phyloP scores from a whole-genome alignment of 768 basidiomycete genomes.

The Trametopsis cervina region DNA sequence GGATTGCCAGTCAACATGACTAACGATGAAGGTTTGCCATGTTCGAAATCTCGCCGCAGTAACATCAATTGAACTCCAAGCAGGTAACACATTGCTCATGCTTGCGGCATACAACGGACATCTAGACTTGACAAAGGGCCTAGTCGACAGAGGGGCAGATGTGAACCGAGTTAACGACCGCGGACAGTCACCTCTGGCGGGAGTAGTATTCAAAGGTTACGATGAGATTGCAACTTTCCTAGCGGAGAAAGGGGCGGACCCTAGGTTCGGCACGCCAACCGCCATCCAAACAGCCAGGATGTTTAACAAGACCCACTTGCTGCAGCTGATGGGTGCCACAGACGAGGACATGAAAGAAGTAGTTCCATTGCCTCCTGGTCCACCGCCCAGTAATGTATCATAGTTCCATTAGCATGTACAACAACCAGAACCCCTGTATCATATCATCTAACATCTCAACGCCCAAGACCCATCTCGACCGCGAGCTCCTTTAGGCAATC shows the following conservation, averaged over 20 bases:
- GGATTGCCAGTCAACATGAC: constrained; percentile 70
- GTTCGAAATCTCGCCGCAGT: no score
- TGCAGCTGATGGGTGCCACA: constrained; percentile 50
- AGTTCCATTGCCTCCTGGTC: constrained; percentile 22
- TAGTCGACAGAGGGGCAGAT: constrained; percentile 55
- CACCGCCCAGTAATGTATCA: constrained; percentile 8
- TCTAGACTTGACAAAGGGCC: constrained; percentile 39
- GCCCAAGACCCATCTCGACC: constrained; percentile 58
- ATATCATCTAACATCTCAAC: background rate
- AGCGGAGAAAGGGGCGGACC: constrained; percentile 46
- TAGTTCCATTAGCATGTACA: no score
- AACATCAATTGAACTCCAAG: no score
- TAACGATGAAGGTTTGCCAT: constrained; percentile 53
- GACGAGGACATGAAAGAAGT: constrained; percentile 40
- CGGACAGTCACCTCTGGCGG: constrained; percentile 68
- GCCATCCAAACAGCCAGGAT: constrained; percentile 65
- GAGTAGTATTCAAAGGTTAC: constrained; percentile 71
- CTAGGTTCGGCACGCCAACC: constrained; percentile 55
- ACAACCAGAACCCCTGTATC: no score
- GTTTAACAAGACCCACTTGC: constrained; percentile 52
- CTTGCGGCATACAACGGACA: constrained; percentile 71
- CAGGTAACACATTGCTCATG: constrained; percentile 78
- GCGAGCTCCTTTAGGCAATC: constrained; percentile 66
- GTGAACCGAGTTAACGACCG: constrained; percentile 65
- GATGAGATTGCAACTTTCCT: constrained; percentile 57